Evolutionary conservation across 441 rosid genomes (phyloP), one percentile per base, ranked within the genome.

Genomic region (Aquilaria agallochum): DNA sequence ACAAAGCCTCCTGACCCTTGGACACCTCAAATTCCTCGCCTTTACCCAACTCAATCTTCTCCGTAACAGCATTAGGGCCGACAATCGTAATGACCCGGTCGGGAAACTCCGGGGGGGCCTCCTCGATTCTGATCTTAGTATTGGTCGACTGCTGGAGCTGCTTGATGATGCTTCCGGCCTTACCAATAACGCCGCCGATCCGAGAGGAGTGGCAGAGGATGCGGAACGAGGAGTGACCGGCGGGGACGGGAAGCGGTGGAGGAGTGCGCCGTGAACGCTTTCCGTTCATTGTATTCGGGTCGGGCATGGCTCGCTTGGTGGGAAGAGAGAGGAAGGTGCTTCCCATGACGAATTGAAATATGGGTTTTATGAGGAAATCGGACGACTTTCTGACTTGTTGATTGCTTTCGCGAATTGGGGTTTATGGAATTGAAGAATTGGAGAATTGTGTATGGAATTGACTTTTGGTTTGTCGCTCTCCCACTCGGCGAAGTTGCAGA

Each of bases 181-280:
- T 92, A 0, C 98, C 98, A 11, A 92, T 92, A 53, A 92, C 78
- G 46, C 96, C 97, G 4, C 97, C 97, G 60, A 90, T 74, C 13
- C 85, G 84, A 1, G 94, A 83, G 11, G 80, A 62, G 56, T 84
- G 89, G 66, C 94, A 88, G 15, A 88, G 85, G 52, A 90, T 73
- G 49, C 92, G 88, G 74, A 92, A 88, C 20, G 81, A 68, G 13
- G 74, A 89, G 75, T 83, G 84, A 3, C 82, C 84, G 11, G 66
- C 74, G 4, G 86, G 87, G 4, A 77, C 69, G 9, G 52, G 2
- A 33, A 77, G 66, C 46, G 88, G 76, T 33, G 72, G 55, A 7
- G 64, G 69, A 0, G 78, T 84, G 11, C 64, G 67, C 72, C 77
- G 80, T 15, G 69, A 64, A 45, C 84, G 85, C 79, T 83, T 80